Conservation (phyloP, 495 filamentous ascomycete genomes). For the Daldinia loculata region DNA sequence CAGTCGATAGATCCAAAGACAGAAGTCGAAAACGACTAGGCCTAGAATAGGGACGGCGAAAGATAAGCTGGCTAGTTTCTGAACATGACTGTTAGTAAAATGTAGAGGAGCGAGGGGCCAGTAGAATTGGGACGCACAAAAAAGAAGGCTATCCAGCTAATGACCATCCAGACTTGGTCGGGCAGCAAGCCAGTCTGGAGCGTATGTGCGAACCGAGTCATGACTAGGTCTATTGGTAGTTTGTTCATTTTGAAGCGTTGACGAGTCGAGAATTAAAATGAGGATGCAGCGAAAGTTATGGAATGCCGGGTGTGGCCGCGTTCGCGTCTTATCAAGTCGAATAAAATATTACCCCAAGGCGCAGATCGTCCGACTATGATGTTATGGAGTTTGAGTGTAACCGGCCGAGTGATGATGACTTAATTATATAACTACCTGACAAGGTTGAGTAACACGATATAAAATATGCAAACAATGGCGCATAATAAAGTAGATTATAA, state of each 20-base stretch:
- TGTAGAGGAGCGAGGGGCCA: neutral
- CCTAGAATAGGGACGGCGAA: constrained; percentile 44
- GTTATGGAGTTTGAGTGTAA: neutral
- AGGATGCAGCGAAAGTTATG: constrained; percentile 1
- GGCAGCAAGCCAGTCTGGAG: constrained; percentile 24
- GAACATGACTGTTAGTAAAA: constrained; percentile 8
- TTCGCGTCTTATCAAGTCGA: constrained; percentile 14
- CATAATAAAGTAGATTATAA: neutral
- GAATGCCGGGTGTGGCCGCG: constrained; percentile 16
- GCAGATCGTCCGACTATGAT: constrained; percentile 18
- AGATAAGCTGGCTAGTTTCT: constrained; percentile 45
- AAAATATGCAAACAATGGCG: neutral
- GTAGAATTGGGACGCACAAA: constrained; percentile 29
- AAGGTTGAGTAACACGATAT: neutral
- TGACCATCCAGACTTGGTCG: constrained; percentile 39
- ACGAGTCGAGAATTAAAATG: neutral
- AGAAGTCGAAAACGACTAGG: constrained; percentile 53
- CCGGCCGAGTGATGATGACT: neutral
- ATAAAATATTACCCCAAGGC: neutral
- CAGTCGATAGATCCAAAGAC: constrained; percentile 56
- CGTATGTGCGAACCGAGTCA: constrained; percentile 33
- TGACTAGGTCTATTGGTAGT: constrained; percentile 26
- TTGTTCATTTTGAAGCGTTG: constrained; percentile 31
- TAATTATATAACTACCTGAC: constrained; percentile 3
- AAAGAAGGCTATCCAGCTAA: constrained; percentile 45